Conservation (phyloP, 345 rosid genomes). For the Sapria himalayana region DNA sequence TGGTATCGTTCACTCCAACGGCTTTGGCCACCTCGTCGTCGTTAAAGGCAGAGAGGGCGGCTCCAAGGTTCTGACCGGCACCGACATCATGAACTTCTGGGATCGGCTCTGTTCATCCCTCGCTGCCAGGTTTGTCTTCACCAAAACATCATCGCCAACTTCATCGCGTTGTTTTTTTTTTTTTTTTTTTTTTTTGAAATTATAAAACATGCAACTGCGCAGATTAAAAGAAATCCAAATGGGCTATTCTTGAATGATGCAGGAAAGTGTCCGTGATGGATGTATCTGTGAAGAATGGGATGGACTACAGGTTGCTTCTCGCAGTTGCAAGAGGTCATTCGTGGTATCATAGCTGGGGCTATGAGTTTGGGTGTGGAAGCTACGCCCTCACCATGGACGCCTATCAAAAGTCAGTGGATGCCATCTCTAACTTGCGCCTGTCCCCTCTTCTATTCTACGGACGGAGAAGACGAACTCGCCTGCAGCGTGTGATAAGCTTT, state of each 20-base stretch:
- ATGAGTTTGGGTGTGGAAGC: conserved; percentile 41
- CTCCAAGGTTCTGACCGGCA: conserved; percentile 34
- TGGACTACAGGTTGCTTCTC: conserved; percentile 39
- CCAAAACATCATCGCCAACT: too few relatives aligned
- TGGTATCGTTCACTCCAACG: conserved; percentile 55
- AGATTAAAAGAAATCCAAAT: too few relatives aligned
- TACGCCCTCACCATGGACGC: conserved; percentile 35
- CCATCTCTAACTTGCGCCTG: conserved; percentile 26
- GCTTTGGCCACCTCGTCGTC: conserved; percentile 48
- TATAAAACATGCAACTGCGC: too few relatives aligned
- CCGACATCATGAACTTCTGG: conserved; percentile 57
- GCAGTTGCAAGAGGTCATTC: conserved; percentile 32
- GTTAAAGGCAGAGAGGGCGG: conserved; percentile 64
- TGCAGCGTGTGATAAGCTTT: conserved; percentile 26
- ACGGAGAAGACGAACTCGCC: conserved; percentile 17
- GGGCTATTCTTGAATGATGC: too few relatives aligned
- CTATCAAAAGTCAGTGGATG: conserved; percentile 21
- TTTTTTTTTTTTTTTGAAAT: too few relatives aligned
- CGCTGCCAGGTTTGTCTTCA: conserved; percentile 21
- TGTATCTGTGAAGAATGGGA: conserved; percentile 43
- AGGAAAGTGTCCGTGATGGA: conserved; percentile 60
- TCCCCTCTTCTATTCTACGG: conserved; percentile 22
- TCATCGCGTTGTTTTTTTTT: neutral
- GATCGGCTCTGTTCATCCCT: conserved; percentile 34
- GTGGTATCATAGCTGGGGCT: conserved; percentile 61